Evolutionary conservation across 192 early-diverging fungal genomes (phyloP), one percentile per base, ranked within the genome.

Genomic region (Coemansia sp.): DNA sequence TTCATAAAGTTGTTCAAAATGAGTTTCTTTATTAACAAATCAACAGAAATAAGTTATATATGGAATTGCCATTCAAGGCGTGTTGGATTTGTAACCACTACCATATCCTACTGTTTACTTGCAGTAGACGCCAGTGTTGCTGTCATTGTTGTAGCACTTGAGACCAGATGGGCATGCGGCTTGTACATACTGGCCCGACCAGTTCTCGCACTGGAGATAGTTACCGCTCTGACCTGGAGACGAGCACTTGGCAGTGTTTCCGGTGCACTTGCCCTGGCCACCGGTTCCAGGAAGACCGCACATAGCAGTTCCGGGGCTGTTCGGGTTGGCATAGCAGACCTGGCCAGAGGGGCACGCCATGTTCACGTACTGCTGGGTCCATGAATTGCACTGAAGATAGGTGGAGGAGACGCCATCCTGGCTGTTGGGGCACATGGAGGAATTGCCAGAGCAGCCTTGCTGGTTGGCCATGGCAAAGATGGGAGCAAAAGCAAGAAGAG

Each of bases 291-390:
- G 77, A n/a, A 70, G 72, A 28, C 66, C 72, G 52, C 77, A 80
- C 65, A 75, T 75, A 30, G 61, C 49, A 32, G 72, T 67, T 25
- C 64, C 73, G 7, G 72, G 72, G 25, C 48, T 45, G 29, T 50
- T 75, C 11, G 77, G 77, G 45, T 75, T 80, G 51, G 77, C 69
- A 55, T 72, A 80, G 73, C 77, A 80, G 29, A 80, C 77, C 31
- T 72, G 77, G 48, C 69, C 73, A 18, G 48, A 45, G 10, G 69
- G 63, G 50, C 77, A 80, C 42, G 68, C 55, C 31, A 72, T 69
- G 25, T 66, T 63, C 31, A 40, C 56, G 10, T 72, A 80, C 50
- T 63, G 56, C 30, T 75, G 72, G 5, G 69, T 51, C 66, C 69
- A 72, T 63, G 64, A 69, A 49, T 80, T 59, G 69, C 77, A 80